Evolutionary conservation across 306 rosid genomes (phyloP), one percentile per base, ranked within the genome.

Genomic region (Gynostemma pentaphyllum): DNA sequence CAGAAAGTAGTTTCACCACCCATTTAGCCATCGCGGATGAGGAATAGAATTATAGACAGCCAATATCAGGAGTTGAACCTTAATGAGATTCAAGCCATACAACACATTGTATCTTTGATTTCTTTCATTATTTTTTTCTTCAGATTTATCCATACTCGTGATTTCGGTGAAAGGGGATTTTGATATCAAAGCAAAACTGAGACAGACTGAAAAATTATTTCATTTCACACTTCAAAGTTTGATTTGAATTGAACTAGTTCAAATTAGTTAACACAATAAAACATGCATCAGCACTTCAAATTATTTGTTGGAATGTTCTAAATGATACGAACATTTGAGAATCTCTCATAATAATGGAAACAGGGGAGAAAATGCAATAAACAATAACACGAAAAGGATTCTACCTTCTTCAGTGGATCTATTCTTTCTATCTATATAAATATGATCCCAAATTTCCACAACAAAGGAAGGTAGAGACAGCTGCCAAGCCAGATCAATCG

Each of bases 261-360:
- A 79, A 63, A 79, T n/a, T 54, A 50, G 67, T 53, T 66, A 71
- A 54, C 45, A 76, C 72, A 81, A 75, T 78, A 69, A 52, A 81
- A 73, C 70, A 70, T 36, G 75, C 30, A 65, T 48, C 61, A 48
- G 59, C 70, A 76, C 71, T 63, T 75, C 50, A 77, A 54, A 68
- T 73, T 77, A 81, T 73, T 73, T 68, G 44, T 68, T 45, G 57
- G 66, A 69, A 80, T 68, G 71, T 27, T 75, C 79, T 80, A 76
- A 76, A 80, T 68, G 68, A 60, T 72, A 70, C 65, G 77, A 76
- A 80, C 67, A 70, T 55, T 73, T 72, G 69, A 52, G 72, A 68
- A 69, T 45, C 75, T 66, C 79, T 66, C 68, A 78, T 56, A 73
- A 41, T 66, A 41, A 68, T 45, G 8, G 42, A 27, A 75, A 39